Evolutionary conservation across 352 stramenopile species (phyloP).

Genomic region (Discostella stelligera): DNA sequence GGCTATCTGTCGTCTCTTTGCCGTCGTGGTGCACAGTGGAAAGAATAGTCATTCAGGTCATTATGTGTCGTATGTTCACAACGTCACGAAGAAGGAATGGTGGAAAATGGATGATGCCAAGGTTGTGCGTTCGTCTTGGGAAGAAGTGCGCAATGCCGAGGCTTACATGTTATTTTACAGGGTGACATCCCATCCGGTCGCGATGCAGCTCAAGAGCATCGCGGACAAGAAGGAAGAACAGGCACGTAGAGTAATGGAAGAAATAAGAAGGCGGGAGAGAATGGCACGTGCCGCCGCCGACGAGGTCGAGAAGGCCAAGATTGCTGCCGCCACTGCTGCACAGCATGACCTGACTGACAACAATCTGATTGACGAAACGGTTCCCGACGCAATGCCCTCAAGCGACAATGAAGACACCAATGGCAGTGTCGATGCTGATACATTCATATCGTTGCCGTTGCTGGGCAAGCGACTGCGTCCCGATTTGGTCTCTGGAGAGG

Average conservation of each 20-base stretch:
- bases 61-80: conserved; percentile 76
- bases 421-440: conserved; percentile 3
- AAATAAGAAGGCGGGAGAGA: conserved; percentile 36
- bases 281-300: conserved; percentile 7
- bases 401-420: conserved; percentile 6
- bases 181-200: conserved; percentile 74
- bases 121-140: conserved; percentile 43
- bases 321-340: conserved; percentile 9
- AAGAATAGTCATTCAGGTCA: conserved; percentile 80
- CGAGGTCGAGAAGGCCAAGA: conserved; percentile 5
- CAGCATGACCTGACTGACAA: conserved; percentile 11
- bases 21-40: conserved; percentile 78
- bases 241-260: conserved; percentile 25
- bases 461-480: conserved; percentile 59
- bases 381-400: conserved; percentile 1
- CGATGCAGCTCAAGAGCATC: conserved; percentile 48
- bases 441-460: conserved; percentile 15
- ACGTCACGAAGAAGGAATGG: conserved; percentile 75
- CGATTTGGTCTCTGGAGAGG: conserved; percentile 53
- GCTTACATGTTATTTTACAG: conserved; percentile 83
- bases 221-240: conserved; percentile 18
- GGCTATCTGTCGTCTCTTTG: conserved; percentile 77
- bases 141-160: conserved; percentile 72
- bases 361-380: background rate
- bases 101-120: conserved; percentile 83